Base-by-base conservation (phyloP, 23 red algal genomes). In the Cyanidiococcus yangmingshanensis region DNA sequence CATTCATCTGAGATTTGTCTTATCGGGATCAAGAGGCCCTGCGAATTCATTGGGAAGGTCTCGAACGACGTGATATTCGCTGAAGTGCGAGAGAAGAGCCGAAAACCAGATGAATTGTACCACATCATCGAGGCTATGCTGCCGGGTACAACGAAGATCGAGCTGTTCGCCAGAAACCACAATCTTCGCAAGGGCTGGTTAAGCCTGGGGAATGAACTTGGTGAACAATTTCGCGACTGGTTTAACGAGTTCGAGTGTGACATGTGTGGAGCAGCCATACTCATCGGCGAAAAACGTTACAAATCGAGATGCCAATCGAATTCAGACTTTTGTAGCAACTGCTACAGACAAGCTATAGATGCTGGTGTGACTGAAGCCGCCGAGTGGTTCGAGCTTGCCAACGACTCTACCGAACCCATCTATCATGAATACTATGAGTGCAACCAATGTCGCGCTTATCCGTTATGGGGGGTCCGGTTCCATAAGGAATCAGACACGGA, bases 341-440 rank as follows among this genome's bases (percentile, higher is more conserved):
- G 78, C 68, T 40, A 39, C 37, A 40, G 33, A 30, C 27, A 79
- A 21, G 76, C 76, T 26, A 30, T 32, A 7, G 31, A 37, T 0
- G 45, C 36, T 25, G 3, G 34, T 17, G 54, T 2, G 3, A 57
- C 58, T 7, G 18, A 58, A 35, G 38, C 34, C 58, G 30, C 39
- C 0, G 2, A 58, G 21, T 81, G 59, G 38, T 81, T 81, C 50
- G 39, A 67, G 1, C 39, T 81, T 40, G 78, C 59, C n/a, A 81
- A 81, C 40, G 78, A 40, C n/a, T 29, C 59, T 1, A 54, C 54
- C 16, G 78, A 81, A 7, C 58, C 78, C 16, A 54, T 81, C 1
- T 81, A 81, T 68, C 78, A 81, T 31, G 78, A 81, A 29, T 81
- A 81, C 38, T 81, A 59, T 41, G 78, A 81, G 68, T 81, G 78